These are phyloP conservation scores for Leishmania lainsoni DNA, from an alignment of 208 protist genomes.

Conservation along the genomic window DNA sequence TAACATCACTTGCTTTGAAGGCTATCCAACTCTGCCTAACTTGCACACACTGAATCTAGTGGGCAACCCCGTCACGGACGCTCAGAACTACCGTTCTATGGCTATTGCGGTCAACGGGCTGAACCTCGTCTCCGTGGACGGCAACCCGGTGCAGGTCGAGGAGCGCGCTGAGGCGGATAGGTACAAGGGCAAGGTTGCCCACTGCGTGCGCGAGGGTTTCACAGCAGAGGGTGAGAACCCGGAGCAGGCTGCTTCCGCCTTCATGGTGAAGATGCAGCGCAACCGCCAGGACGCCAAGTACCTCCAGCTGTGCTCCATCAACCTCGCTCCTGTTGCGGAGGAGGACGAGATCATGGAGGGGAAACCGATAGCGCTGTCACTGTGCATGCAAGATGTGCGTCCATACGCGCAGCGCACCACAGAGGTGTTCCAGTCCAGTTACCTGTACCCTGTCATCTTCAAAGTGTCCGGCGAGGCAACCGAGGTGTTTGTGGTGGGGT, in stretches of 20 bases:
- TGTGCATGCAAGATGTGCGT: constrained; percentile 92
- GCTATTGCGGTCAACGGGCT: constrained; percentile 86
- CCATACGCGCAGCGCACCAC: constrained; percentile 76
- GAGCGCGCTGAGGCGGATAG: constrained; percentile 85
- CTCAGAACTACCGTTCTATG: constrained; percentile 89
- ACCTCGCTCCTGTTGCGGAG: constrained; percentile 51
- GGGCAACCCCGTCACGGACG: constrained; percentile 88
- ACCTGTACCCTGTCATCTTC: constrained; percentile 90
- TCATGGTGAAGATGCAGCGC: constrained; percentile 88
- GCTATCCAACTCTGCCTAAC: constrained; percentile 82
- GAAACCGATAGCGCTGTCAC: constrained; percentile 71
- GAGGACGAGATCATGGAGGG: constrained; percentile 81
- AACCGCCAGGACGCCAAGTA: constrained; percentile 62
- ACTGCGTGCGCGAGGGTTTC: constrained; percentile 91
- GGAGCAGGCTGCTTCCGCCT: constrained; percentile 79
- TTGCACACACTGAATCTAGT: constrained; percentile 92
- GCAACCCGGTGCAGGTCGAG: constrained; percentile 82
- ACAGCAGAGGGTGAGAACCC: constrained; percentile 86
- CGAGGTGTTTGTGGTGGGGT: constrained; percentile 91
- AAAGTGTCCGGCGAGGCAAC: constrained; percentile 87
- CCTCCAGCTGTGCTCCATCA: constrained; percentile 88
- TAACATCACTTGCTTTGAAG: constrained; percentile 88
- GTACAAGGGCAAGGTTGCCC: constrained; percentile 90
- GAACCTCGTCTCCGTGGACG: constrained; percentile 87
- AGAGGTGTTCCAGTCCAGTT: constrained; percentile 85